Evolutionary conservation across 495 filamentous ascomycete species (phyloP).

Genomic region (Cenococcum geophilum): DNA sequence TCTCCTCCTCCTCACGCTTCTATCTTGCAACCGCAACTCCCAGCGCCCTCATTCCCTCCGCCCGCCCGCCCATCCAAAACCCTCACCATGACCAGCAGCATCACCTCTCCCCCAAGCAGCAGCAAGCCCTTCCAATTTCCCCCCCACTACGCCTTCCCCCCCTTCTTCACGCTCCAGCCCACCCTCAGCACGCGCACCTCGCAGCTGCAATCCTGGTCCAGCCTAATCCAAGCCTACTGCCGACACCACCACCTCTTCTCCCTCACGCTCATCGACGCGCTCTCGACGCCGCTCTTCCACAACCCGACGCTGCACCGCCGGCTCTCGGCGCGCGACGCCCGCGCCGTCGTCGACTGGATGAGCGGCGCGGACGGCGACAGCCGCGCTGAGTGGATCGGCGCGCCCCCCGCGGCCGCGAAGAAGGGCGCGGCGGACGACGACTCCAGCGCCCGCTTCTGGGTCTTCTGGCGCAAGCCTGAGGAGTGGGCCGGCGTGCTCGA

Average conservation of each 20-base stretch:
- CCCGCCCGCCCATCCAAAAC: background rate
- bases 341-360: slow-evolving; percentile 70
- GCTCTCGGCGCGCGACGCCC: slow-evolving; percentile 55
- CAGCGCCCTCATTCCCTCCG: background rate
- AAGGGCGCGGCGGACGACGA: slow-evolving; percentile 24
- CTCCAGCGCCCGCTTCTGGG: slow-evolving; percentile 46
- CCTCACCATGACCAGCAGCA: slow-evolving; percentile 4
- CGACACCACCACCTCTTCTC: slow-evolving; percentile 65
- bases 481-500: slow-evolving; percentile 61
- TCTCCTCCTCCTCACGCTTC: background rate
- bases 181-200: slow-evolving; percentile 66
- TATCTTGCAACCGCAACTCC: background rate
- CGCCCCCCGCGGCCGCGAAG: background rate
- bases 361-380: slow-evolving; percentile 53
- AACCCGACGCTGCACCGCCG: slow-evolving; percentile 50
- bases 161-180: slow-evolving; percentile 75
- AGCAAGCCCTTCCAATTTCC: slow-evolving; percentile 31
- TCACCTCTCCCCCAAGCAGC: background rate
- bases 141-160: slow-evolving; percentile 55
- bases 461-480: slow-evolving; percentile 65
- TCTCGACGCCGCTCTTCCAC: slow-evolving; percentile 54
- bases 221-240: slow-evolving; percentile 81
- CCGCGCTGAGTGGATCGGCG: slow-evolving; percentile 60
- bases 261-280: slow-evolving; percentile 57
- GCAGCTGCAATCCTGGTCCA: slow-evolving; percentile 77